phyloP scores from a whole-genome alignment of 1,284 basidiomycete genomes.

The Cryptococcus amylolentus region DNA sequence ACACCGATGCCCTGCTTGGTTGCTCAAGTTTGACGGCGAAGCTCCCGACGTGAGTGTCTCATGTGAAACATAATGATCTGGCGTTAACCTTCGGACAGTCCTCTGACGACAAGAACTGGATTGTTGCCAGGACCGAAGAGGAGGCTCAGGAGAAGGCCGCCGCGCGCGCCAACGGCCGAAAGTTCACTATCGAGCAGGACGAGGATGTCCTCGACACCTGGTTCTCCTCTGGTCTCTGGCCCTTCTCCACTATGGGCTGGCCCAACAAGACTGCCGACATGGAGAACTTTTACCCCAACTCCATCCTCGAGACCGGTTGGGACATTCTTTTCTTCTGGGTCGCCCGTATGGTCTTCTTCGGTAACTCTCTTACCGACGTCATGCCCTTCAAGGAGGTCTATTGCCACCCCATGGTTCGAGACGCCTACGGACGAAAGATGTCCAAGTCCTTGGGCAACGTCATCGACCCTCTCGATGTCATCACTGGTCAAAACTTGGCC shows the following conservation, averaged over 20 bases:
- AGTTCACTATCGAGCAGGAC: conserved; percentile 84
- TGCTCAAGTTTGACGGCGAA: conserved; percentile 78
- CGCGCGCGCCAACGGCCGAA: conserved; percentile 64
- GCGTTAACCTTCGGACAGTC: conserved; percentile 48
- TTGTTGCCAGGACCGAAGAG: conserved; percentile 76
- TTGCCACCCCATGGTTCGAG: conserved; percentile 98
- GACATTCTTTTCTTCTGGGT: conserved; percentile 99
- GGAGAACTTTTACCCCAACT: conserved; percentile 79
- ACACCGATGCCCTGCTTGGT: conserved; percentile 93
- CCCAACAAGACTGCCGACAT: conserved; percentile 80
- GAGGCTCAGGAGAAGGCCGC: conserved; percentile 78
- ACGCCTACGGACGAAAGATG: conserved; percentile 99
- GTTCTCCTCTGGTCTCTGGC: conserved; percentile 99
- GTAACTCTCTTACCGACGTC: conserved; percentile 79
- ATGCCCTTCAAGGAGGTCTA: conserved; percentile 98
- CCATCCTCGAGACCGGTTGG: conserved; percentile 95
- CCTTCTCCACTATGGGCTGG: conserved; percentile 98
- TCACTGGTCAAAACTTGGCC: conserved; percentile 79
- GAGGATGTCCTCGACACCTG: conserved; percentile 98
- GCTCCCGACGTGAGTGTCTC: conserved; percentile 63
- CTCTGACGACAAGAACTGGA: conserved; percentile 78
- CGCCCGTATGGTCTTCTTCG: conserved; percentile 95
- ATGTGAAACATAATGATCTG: not conserved
- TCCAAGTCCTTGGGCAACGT: conserved; percentile 98
- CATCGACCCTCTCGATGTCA: conserved; percentile 95